Evolutionary conservation across 73 alveolate species (phyloP), one percentile per base, ranked within the genome.

Genomic region (Blepharisma japonicum): DNA sequence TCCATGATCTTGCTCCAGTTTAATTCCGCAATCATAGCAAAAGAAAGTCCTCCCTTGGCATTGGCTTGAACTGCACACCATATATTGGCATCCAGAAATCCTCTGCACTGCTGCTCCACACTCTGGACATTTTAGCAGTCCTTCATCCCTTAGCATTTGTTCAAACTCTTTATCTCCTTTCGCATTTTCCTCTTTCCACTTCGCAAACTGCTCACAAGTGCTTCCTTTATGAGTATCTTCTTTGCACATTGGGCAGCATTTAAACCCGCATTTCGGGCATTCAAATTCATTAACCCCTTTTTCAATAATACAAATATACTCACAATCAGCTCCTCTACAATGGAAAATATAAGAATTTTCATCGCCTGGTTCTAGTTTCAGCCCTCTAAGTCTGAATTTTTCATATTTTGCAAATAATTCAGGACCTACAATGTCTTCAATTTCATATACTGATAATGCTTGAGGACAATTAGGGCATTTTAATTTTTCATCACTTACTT

Each of bases 381-480:
- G 39, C n/a, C 50, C 14, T 61, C 74, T 70, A 4, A 70, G 66
- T 9, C 23, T 9, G 68, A 45, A 45, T 45, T 70, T 70, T 45
- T 70, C 68, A 45, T 70, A 70, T 70, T 70, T 70, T 45, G 11
- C 20, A 54, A 14, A 70, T 2, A 70, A 20, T 38, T 70, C 80
- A 45, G 80, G 77, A 25, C 66, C 61, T 70, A 45, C 66, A 9
- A 70, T 54, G 4, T 45, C 80, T 45, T 70, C 66, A 4, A 39
- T n/a, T 70, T 70, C 56, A n/a, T 70, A 61, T 20, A 61, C 71
- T 2, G 56, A 18, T 38, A 70, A 14, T 1, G 80, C 71, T 45
- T 70, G 32, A 38, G 56, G 66, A 45, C 80, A 70, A 8, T 70
- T 70, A 7, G 80, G 80, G 6, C 80, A 70, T 70, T 70, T 70